Evolutionary conservation across 768 basidiomycete genomes (phyloP), one percentile per base, ranked within the genome.

Genomic region (Cyathus striatus): DNA sequence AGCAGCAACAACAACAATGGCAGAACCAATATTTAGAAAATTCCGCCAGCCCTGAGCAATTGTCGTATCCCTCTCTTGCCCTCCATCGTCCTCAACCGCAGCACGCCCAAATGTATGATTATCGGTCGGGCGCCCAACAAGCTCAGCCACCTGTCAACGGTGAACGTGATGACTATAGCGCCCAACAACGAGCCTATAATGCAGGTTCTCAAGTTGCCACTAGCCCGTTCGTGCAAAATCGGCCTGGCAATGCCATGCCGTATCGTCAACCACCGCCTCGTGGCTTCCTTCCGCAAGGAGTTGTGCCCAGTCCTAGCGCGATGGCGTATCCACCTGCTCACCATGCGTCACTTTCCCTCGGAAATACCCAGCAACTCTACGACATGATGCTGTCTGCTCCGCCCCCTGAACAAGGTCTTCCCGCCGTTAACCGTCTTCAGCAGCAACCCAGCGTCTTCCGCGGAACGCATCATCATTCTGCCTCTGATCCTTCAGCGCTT

Each of bases 381-480:
- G 86, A 88, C 54, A 85, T 87, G 82, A 85, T 89, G 76, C 64
- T 79, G 38, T 76, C 78, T 32, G 73, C 66, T 21, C 62, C 71
- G n/a, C 56, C 50, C 24, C 68, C 75, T 43, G 65, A 65, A 42
- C 79, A 83, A 48, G 70, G 69, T 47, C 79, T 79, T 56, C 75
- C 83, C 25, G 76, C 84, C 23, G 80, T 86, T 44, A 72, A 78
- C 40, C 86, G 86, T 50, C 79, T 87, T 39, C 87, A 90, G 59
- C 86, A 88, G 52, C 86, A 87, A 55, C 83, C 82, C 56, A 81
- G 79, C 51, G 73, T 73, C 35, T 89, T 85, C 67, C 83, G 85
- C 26, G 72, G 69, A 21, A 78, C 75, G 20, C 87, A 90, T 59
- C 88, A 90, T 49, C 87, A 90, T 61, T 90, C 87, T 25, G 76